Evolutionary conservation across 2,329 filamentous ascomycete species (phyloP).

Genomic region (Hypoxylon sp.): DNA sequence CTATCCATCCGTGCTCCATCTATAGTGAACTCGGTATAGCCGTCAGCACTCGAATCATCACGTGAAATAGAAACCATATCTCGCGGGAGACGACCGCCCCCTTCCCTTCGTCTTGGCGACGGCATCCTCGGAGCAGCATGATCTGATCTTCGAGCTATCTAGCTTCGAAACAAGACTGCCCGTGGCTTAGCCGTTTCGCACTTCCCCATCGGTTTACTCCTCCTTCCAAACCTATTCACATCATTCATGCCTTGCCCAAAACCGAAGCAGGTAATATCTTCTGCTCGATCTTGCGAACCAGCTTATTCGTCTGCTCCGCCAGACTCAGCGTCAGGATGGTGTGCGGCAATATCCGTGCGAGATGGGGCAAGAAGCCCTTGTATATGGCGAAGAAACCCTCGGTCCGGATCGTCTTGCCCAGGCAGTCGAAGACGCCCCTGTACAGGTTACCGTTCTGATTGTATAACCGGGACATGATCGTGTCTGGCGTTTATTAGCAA

Average conservation of each 20-base stretch:
- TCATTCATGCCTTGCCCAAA: constrained; percentile 53
- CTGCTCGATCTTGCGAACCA: constrained; percentile 83
- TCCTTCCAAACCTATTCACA: background rate
- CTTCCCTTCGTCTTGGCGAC: background rate
- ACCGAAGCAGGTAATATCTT: constrained; percentile 64
- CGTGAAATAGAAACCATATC: background rate
- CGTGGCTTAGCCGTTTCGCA: background rate
- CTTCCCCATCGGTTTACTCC: background rate
- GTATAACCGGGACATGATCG: constrained; percentile 98
- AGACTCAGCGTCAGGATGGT: constrained; percentile 93
- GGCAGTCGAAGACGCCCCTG: constrained; percentile 90
- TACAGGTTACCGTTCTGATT: constrained; percentile 99
- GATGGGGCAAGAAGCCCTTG: constrained; percentile 96
- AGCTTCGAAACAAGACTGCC: background rate
- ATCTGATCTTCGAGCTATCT: background rate
- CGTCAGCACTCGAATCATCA: constrained; percentile 3
- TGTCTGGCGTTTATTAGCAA: constrained; percentile 70
- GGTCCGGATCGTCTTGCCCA: constrained; percentile 90
- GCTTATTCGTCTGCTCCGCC: constrained; percentile 97
- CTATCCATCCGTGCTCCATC: constrained; percentile 12
- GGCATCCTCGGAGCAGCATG: background rate
- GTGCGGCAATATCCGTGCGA: constrained; percentile 94
- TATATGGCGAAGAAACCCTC: constrained; percentile 95
- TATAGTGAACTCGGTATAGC: constrained; percentile 16
- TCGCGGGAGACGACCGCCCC: constrained; percentile 3